A percentile compares a stretch with the other conserved stretches of the same genome.
phyloP scores from a whole-genome alignment of 2,329 filamentous ascomycete species.

The Cryphonectria parasitica region DNA sequence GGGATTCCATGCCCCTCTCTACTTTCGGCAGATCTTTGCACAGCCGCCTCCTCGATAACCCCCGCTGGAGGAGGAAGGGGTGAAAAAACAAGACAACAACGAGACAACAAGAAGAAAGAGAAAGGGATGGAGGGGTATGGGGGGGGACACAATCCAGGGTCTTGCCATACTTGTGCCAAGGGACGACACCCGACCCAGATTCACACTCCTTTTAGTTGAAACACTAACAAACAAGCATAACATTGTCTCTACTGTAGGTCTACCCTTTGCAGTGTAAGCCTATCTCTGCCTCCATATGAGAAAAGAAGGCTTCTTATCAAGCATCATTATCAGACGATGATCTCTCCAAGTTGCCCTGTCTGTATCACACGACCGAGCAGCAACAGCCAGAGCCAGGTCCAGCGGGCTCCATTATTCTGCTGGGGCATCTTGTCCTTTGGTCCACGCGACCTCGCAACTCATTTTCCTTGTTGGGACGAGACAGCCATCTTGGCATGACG shows the following conservation, averaged over 20 bases:
- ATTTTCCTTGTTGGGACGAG: not conserved
- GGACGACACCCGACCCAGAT: not conserved
- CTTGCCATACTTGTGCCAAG: not conserved
- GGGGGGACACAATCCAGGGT: not conserved
- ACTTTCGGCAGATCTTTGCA: too few species aligned
- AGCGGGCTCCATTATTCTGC: too few species aligned
- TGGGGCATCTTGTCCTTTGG: too few species aligned
- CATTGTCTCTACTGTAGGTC: not conserved
- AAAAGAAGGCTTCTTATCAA: not conserved
- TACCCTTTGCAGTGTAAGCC: too few species aligned
- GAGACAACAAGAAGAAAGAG: too few species aligned
- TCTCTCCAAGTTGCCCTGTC: too few species aligned
- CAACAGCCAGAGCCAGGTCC: too few species aligned
- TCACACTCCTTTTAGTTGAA: not conserved
- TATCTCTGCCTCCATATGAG: not conserved
- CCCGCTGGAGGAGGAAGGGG: too few species aligned
- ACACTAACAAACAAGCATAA: not conserved
- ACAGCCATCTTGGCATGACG: not conserved
- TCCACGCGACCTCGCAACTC: not conserved
- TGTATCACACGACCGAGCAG: too few species aligned
- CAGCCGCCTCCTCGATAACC: too few species aligned
- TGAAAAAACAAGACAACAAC: not conserved
- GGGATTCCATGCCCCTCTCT: too few species aligned
- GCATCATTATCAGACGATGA: not conserved
- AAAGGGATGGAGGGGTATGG: not conserved